Percentiles rank a stretch among this genome's conserved stretches.
Evolutionary conservation across 179 eudicot genomes (phyloP).

Genomic region (Silene vulgaris): DNA sequence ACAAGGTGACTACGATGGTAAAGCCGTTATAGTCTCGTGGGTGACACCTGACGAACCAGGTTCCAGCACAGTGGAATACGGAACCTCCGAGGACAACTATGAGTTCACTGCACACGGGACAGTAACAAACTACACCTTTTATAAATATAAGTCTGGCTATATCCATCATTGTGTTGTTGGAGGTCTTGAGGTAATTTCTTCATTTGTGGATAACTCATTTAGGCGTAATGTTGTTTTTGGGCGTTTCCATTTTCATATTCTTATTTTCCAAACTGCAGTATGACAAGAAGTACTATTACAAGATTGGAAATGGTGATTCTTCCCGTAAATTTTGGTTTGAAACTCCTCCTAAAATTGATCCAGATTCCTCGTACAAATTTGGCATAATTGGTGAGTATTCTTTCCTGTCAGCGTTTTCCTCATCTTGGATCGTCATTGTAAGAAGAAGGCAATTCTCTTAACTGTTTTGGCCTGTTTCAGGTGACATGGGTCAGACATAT

Average conservation of each 20-base stretch:
- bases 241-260: too few relatives aligned
- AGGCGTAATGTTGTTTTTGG: too few relatives aligned
- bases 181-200: constrained; percentile 49
- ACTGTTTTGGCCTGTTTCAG: constrained; percentile 35
- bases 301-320: constrained; percentile 63
- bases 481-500: constrained; percentile 93
- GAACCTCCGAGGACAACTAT: constrained; percentile 46
- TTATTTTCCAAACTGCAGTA: too few relatives aligned
- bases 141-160: constrained; percentile 56
- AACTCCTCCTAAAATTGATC: constrained; percentile 76
- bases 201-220: too few relatives aligned
- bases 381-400: constrained; percentile 75
- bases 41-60: constrained; percentile 62
- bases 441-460: not conserved
- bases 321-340: constrained; percentile 82
- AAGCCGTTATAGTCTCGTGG: constrained; percentile 68
- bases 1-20: constrained; percentile 81
- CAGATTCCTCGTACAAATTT: constrained; percentile 76
- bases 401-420: not conserved
- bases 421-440: not conserved
- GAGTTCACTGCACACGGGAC: constrained; percentile 44
- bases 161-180: constrained; percentile 60
- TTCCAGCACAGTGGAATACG: constrained; percentile 47
- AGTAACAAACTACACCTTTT: constrained; percentile 50
- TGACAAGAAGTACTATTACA: constrained; percentile 77